Percentiles rank a stretch among this genome's conserved stretches.
phyloP scores from a whole-genome alignment of 495 filamentous ascomycete genomes.

The Aspergillus avenaceus region DNA sequence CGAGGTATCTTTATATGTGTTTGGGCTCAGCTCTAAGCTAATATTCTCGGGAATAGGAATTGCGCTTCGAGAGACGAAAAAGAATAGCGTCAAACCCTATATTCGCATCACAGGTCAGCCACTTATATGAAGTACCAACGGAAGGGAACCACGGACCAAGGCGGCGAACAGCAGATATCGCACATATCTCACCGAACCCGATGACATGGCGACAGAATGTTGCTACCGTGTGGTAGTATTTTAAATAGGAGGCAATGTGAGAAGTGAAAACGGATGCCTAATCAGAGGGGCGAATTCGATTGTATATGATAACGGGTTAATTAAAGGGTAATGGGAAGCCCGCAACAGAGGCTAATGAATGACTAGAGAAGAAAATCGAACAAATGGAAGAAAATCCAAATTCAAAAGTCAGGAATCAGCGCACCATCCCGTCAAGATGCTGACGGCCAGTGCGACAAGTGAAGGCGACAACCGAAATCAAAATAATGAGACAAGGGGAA shows the following conservation, averaged over 20 bases:
- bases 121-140: neutral
- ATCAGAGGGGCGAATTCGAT: slow-evolving; percentile 7
- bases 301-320: neutral
- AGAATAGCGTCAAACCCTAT: slow-evolving; percentile 70
- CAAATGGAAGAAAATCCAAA: neutral
- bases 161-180: slow-evolving; percentile 88
- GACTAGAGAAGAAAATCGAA: neutral
- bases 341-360: neutral
- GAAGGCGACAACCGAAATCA: neutral
- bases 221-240: neutral
- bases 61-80: slow-evolving; percentile 73
- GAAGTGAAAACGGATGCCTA: slow-evolving; percentile 1
- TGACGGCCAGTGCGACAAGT: neutral
- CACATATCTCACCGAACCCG: slow-evolving; percentile 64
- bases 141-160: slow-evolving; percentile 56
- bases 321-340: neutral
- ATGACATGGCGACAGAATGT: slow-evolving; percentile 49
- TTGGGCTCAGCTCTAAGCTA: slow-evolving; percentile 14
- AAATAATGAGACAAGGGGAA: neutral
- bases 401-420: neutral
- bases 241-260: neutral
- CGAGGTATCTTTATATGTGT: slow-evolving; percentile 21
- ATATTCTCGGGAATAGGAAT: slow-evolving; percentile 39
- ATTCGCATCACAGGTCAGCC: neutral
- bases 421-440: neutral